These are phyloP conservation scores for Pneumocystis murina DNA, from an alignment of 1,139 yeast genomes.

Conservation along the genomic window DNA sequence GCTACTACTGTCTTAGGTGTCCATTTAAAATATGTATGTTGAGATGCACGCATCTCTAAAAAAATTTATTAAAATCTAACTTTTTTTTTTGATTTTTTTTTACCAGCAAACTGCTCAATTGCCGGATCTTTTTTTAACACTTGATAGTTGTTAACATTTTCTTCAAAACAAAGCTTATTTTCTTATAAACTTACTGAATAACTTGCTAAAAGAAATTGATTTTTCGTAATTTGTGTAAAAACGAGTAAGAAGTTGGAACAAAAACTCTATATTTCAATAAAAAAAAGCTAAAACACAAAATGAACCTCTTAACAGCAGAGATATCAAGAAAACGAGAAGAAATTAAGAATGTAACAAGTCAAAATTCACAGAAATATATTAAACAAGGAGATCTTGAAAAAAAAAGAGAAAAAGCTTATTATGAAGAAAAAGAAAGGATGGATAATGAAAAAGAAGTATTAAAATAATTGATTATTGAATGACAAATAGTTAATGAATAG, in stretches of 20 bases:
- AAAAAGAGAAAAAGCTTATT: slow-evolving; percentile 15
- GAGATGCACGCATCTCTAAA: not conserved
- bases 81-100: not conserved
- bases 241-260: too few relatives aligned
- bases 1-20: not conserved
- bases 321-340: slow-evolving; percentile 10
- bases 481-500: slow-evolving; percentile 11
- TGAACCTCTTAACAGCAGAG: slow-evolving; percentile 12
- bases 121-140: not conserved
- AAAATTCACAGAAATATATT: slow-evolving; percentile 11
- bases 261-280: not conserved
- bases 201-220: too few relatives aligned
- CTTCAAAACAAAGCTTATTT: not conserved
- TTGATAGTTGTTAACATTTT: not conserved
- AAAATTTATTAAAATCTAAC: not conserved
- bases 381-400: slow-evolving; percentile 18
- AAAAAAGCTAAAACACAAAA: not conserved
- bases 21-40: not conserved
- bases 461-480: slow-evolving; percentile 11
- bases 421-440: slow-evolving; percentile 20
- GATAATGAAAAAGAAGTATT: slow-evolving; percentile 16
- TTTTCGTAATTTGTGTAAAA: too few relatives aligned
- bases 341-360: slow-evolving; percentile 2
- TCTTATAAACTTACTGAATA: too few relatives aligned
- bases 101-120: not conserved